These are phyloP conservation scores for Otatea glauca DNA, from an alignment of 176 grass and related monocot genomes.

Conservation along the genomic window DNA sequence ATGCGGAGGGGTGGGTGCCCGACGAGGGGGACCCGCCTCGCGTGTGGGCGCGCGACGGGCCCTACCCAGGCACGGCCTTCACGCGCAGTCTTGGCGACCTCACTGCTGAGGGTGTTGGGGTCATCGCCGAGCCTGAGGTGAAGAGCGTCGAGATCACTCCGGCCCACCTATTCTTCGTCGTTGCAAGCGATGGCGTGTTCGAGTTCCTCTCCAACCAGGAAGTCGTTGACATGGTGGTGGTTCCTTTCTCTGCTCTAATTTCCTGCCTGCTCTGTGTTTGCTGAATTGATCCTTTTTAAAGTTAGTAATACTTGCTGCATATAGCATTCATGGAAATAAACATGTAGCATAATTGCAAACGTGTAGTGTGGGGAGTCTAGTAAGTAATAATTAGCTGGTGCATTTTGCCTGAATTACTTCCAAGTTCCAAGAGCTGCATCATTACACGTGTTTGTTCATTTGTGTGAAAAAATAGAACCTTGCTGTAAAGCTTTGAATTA, in stretches of 20 bases:
- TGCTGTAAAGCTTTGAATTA: neutral
- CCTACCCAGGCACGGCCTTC: slow-evolving; percentile 94
- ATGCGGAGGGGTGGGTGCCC: slow-evolving; percentile 54
- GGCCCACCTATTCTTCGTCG: slow-evolving; percentile 78
- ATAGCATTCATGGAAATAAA: neutral
- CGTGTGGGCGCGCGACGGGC: slow-evolving; percentile 85
- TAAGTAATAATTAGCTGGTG: neutral
- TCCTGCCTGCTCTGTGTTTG: slow-evolving; percentile 1
- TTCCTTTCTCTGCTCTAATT: neutral
- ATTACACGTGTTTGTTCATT: slow-evolving; percentile 6
- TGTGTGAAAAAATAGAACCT: neutral
- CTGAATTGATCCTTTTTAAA: neutral
- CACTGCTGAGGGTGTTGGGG: slow-evolving; percentile 76
- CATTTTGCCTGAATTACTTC: slow-evolving; percentile 16
- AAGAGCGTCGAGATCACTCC: slow-evolving; percentile 69
- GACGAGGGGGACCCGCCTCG: slow-evolving; percentile 89
- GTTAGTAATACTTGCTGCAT: neutral
- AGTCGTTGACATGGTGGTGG: slow-evolving; percentile 83
- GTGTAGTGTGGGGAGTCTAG: slow-evolving; percentile 15
- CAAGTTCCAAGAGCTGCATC: neutral
- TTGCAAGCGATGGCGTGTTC: slow-evolving; percentile 93
- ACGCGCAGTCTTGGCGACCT: slow-evolving; percentile 90
- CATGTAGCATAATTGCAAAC: neutral
- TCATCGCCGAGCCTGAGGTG: slow-evolving; percentile 82
- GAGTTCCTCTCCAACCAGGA: slow-evolving; percentile 94